Percentiles rank a stretch among this genome's conserved stretches.
Evolutionary conservation across 2,329 filamentous ascomycete genomes (phyloP).

Genomic region (Ascochyta clinopodiicola): DNA sequence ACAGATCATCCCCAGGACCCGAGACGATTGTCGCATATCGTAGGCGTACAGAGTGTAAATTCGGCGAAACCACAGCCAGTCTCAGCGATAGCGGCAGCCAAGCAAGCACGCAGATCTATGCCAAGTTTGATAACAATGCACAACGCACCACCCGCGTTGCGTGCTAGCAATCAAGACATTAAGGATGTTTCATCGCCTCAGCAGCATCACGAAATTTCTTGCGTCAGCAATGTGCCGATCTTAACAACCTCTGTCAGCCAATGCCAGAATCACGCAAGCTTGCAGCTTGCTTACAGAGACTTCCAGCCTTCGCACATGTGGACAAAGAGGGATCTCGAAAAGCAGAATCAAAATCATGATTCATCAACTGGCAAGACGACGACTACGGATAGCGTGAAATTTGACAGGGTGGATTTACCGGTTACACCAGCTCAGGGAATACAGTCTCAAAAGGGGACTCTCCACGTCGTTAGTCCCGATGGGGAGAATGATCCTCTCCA

Average conservation of each 20-base stretch:
- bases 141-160: neutral
- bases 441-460: conserved; percentile 6
- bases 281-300: conserved; percentile 10
- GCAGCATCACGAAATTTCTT: neutral
- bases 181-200: neutral
- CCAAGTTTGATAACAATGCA: conserved; percentile 13
- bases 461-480: neutral
- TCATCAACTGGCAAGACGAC: neutral
- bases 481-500: neutral
- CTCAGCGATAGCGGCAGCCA: neutral
- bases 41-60: conserved; percentile 2
- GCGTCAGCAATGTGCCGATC: neutral
- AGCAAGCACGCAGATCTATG: conserved; percentile 16
- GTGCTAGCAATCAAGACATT: conserved; percentile 4
- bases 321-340: neutral
- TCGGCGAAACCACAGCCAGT: conserved; percentile 1
- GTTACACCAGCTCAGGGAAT: neutral
- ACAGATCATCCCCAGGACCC: neutral
- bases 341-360: too few species aligned
- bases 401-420: neutral
- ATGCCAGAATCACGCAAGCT: conserved; percentile 9
- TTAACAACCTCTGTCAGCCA: neutral
- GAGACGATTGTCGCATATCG: neutral
- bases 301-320: neutral
- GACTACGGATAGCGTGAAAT: neutral